Base-by-base conservation (phyloP, 2,329 filamentous ascomycete species). In the Xylaria sp. region DNA sequence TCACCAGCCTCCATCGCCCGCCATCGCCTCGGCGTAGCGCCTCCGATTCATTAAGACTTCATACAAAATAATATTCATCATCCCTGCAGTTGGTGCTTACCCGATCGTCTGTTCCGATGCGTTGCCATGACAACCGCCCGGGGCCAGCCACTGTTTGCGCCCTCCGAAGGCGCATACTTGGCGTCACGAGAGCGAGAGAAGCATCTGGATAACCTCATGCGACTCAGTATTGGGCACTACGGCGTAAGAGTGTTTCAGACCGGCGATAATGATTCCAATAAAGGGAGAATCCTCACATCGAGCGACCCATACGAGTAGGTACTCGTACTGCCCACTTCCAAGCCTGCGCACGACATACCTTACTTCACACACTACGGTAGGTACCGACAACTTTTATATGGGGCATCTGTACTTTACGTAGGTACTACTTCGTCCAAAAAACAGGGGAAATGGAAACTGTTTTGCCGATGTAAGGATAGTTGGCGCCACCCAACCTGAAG, bases 71-170 rank as follows among this genome's bases (percentile, higher is more conserved):
- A 30, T 13, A 42, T 42, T 5, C 8, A 8, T 3, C 4, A 42
- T 42, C 9, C 11, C 9, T 9, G 37, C 37, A 42, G 11, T 8
- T 42, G 9, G 37, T 13, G 37, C 37, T 42, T 42, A 42, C 37
- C 37, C 37, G 37, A 42, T 56, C 55, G 48, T 34, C 47, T 10
- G 16, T 49, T 16, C 48, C 44, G 42, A 34, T 35, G 13, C 42
- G 60, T 63, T 63, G 53, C 60, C 50, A 60, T 64, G 62, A 60
- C 59, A 60, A 64, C 60, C n/a, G 44, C 44, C 7, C 8, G 37
- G 3, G 37, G 37, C 37, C 7, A 42, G 23, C 23, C 23, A 30
- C 23, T 30, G 23, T 5, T 30, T 30, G 23, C 23, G 23, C 23
- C 4, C 23, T 4, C 23, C 37, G 37, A 42, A 9, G 8, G 37